A percentile compares a stretch with the other conserved stretches of the same genome.
phyloP scores from a whole-genome alignment of 2,329 filamentous ascomycete genomes.

The Endothia cerciana region DNA sequence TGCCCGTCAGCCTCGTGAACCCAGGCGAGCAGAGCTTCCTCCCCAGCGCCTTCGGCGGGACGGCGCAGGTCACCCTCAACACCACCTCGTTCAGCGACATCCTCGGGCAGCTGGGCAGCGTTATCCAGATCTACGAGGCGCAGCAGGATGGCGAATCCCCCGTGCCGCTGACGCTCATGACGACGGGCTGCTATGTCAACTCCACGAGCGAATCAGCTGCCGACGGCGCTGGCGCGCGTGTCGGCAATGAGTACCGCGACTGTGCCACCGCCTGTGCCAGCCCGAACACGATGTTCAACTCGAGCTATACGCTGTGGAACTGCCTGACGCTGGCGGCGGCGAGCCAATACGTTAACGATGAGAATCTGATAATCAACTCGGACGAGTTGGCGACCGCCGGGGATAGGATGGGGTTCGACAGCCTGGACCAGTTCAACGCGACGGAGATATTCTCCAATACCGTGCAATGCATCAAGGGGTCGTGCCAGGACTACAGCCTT shows the following conservation, averaged over 20 bases:
- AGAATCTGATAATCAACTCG: conserved; percentile 12
- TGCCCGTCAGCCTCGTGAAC: conserved; percentile 17
- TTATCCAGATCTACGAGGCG: background rate
- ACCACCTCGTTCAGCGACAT: conserved; percentile 24
- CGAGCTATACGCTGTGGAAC: conserved; percentile 26
- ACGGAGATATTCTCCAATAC: conserved; percentile 18
- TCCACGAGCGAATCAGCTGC: conserved; percentile 8
- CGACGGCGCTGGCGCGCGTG: conserved; percentile 5
- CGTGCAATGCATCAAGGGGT: conserved; percentile 22
- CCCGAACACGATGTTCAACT: conserved; percentile 23
- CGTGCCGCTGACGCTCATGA: conserved; percentile 13
- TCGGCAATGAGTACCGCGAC: conserved; percentile 21
- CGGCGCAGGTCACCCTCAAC: conserved; percentile 24
- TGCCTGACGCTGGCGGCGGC: conserved; percentile 25
- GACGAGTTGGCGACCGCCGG: conserved; percentile 9
- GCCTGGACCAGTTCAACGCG: conserved; percentile 23
- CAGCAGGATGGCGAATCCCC: conserved; percentile 5
- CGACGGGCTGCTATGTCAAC: conserved; percentile 26
- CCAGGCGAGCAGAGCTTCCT: conserved; percentile 25
- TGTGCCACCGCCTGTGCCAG: conserved; percentile 19
- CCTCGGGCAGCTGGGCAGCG: conserved; percentile 20
- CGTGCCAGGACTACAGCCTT: conserved; percentile 26
- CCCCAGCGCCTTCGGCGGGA: conserved; percentile 19
- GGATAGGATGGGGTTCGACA: conserved; percentile 16
- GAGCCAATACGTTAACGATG: conserved; percentile 4